phyloP scores from a whole-genome alignment of 2,329 filamentous ascomycete species.

The Exophiala sp. region DNA sequence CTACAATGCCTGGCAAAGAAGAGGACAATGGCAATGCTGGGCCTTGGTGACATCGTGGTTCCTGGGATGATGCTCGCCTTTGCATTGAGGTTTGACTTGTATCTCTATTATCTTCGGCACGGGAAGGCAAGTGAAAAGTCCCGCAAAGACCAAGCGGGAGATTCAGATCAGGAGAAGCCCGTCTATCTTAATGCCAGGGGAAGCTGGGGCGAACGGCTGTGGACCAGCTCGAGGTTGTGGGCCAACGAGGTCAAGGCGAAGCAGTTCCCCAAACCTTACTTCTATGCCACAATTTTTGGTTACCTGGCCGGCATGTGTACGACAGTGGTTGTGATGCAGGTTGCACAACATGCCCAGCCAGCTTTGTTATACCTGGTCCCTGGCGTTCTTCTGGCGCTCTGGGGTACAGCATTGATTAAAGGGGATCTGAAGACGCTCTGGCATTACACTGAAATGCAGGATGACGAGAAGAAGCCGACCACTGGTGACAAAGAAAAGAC shows the following conservation, averaged over 20 bases:
- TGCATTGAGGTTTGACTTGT: constrained; percentile 85
- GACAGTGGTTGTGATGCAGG: constrained; percentile 69
- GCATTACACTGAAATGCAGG: constrained; percentile 65
- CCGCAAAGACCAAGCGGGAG: constrained; percentile 4
- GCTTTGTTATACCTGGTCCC: constrained; percentile 90
- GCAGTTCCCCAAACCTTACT: constrained; percentile 76
- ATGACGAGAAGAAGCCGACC: constrained; percentile 39
- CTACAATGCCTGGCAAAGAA: constrained; percentile 28
- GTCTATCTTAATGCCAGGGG: constrained; percentile 55
- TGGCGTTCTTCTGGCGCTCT: constrained; percentile 67
- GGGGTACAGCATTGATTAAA: constrained; percentile 63
- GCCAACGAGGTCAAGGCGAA: constrained; percentile 37
- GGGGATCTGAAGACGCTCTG: constrained; percentile 73
- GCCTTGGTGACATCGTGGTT: constrained; percentile 87
- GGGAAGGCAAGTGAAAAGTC: constrained; percentile 33
- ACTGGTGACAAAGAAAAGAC: constrained; percentile 7
- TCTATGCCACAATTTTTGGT: constrained; percentile 67
- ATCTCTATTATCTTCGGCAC: constrained; percentile 69
- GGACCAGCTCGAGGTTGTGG: constrained; percentile 50
- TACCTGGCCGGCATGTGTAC: constrained; percentile 72
- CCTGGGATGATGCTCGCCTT: constrained; percentile 86
- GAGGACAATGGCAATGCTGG: constrained; percentile 64
- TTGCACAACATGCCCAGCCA: constrained; percentile 77
- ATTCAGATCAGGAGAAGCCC: constrained; percentile 30
- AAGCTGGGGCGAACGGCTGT: constrained; percentile 77